Percentiles rank a stretch among this genome's conserved stretches.
phyloP scores from a whole-genome alignment of 1,284 basidiomycete genomes.

The Trametes versicolor region DNA sequence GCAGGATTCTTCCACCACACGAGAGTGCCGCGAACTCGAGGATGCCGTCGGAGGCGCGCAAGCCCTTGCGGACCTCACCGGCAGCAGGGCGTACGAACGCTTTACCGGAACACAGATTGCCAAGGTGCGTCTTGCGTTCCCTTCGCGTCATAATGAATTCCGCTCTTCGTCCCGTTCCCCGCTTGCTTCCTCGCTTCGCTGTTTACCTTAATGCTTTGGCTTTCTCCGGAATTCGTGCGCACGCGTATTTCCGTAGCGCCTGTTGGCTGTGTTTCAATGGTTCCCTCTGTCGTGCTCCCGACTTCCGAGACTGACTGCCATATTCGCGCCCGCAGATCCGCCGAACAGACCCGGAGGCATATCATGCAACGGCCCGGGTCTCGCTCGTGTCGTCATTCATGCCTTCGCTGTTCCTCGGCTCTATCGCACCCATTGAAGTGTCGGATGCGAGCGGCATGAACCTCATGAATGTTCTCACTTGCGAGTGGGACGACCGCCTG shows the following conservation, averaged over 20 bases:
- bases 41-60: slow-evolving; percentile 74
- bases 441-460: slow-evolving; percentile 95
- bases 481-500: slow-evolving; percentile 74
- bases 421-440: slow-evolving; percentile 76
- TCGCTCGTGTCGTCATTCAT: slow-evolving; percentile 88
- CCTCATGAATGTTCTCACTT: slow-evolving; percentile 76
- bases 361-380: slow-evolving; percentile 74
- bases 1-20: slow-evolving; percentile 90
- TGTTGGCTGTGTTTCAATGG: neutral
- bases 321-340: slow-evolving; percentile 57
- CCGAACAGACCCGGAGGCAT: slow-evolving; percentile 65
- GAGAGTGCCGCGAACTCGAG: slow-evolving; percentile 79
- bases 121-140: slow-evolving; percentile 56
- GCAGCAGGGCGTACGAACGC: slow-evolving; percentile 87
- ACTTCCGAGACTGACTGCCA: slow-evolving; percentile 20
- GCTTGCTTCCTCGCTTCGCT: slow-evolving; percentile 7
- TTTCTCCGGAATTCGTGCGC: slow-evolving; percentile 11
- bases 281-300: slow-evolving; percentile 2
- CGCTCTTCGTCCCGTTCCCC: slow-evolving; percentile 4
- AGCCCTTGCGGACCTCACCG: slow-evolving; percentile 78
- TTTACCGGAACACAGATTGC: slow-evolving; percentile 91
- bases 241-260: slow-evolving; percentile 3
- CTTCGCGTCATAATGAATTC: slow-evolving; percentile 5
- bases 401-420: slow-evolving; percentile 80
- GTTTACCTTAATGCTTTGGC: slow-evolving; percentile 5